These are phyloP conservation scores for Starmerella vaccinii DNA, from an alignment of 805 yeast species.

Conservation along the genomic window DNA sequence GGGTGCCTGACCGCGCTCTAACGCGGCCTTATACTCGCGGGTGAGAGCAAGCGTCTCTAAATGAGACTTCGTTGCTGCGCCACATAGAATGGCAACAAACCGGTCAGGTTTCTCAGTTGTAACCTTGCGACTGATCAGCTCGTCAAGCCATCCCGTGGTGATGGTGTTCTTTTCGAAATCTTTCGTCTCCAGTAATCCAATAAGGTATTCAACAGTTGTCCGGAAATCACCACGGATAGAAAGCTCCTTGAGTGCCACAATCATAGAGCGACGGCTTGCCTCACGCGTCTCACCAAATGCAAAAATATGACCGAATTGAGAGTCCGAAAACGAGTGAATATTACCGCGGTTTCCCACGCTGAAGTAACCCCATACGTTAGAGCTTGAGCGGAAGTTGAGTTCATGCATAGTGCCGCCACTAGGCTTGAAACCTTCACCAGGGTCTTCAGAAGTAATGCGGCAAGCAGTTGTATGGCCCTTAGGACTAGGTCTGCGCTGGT, in stretches of 20 bases:
- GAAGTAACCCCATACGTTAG: slow-evolving; percentile 99
- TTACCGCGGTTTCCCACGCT: slow-evolving; percentile 94
- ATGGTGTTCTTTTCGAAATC: slow-evolving; percentile 93
- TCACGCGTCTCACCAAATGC: slow-evolving; percentile 98
- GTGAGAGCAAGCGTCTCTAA: slow-evolving; percentile 61
- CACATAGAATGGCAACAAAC: slow-evolving; percentile 82
- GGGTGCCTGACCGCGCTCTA: slow-evolving; percentile 94
- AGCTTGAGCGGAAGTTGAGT: slow-evolving; percentile 89
- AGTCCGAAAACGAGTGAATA: slow-evolving; percentile 94
- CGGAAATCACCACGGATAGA: slow-evolving; percentile 97
- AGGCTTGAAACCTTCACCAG: slow-evolving; percentile 98
- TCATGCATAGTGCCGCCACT: slow-evolving; percentile 95
- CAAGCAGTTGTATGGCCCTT: slow-evolving; percentile 99
- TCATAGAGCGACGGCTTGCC: slow-evolving; percentile 97
- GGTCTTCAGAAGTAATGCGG: slow-evolving; percentile 98
- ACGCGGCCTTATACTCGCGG: slow-evolving; percentile 57
- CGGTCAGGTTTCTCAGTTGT: slow-evolving; percentile 97
- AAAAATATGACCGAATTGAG: slow-evolving; percentile 97
- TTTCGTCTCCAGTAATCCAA: slow-evolving; percentile 89
- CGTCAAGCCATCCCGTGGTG: slow-evolving; percentile 99
- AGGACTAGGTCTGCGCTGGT: slow-evolving; percentile 88
- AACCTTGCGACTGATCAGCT: slow-evolving; percentile 80
- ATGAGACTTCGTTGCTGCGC: slow-evolving; percentile 95
- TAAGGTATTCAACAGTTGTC: slow-evolving; percentile 94
- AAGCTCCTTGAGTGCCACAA: slow-evolving; percentile 91